Base-by-base conservation (phyloP, 306 rosid species). In the Pachyrhizus erosus region DNA sequence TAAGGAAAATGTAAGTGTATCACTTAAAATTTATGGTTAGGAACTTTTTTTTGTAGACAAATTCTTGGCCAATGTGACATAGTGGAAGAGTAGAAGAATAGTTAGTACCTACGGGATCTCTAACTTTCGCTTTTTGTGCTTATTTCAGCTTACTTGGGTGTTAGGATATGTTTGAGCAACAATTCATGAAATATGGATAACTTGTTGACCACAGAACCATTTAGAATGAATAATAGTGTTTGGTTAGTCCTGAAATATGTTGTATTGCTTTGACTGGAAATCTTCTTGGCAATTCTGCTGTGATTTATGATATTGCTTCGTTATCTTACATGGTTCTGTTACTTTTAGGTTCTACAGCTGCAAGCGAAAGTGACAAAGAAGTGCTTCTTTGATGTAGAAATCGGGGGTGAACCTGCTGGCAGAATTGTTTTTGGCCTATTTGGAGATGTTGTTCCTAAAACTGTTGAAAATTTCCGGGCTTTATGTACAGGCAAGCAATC, bases 381-480 rank as follows among this genome's bases (percentile, higher is more conserved):
- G 88, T 52, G 79, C 74, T 94, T 91, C 87, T 92, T 92, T 70
- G 98, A 94, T 60, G 73, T 92, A 34, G 89, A 88, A 45, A 83
- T 92, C 42, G 96, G 92, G 49, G 94, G 89, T 57, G 91, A 92
- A 49, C 74, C 92, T 49, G 80, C 27, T 2, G 97, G 97, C 49
- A 91, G 92, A 46, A 82, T 94, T 84, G 93, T 90, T 15, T 64
- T 92, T 8, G 94, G 98, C 75, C 88, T 94, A 62, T 92, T 87
- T 73, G 98, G 94, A 75, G 92, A 92, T 0, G 91, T 80, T 68
- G 98, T 86, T 77, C 98, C 98, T 1, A 92, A 89, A 84, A 94
- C 97, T 8, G 93, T 27, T 0, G 97, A 94, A 60, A 94, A 94
- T 80, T 92, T 94, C 62, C 92, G 96, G 29, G 92, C 91, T 48